phyloP scores from a whole-genome alignment of 2,329 filamentous ascomycete species.

The Hypomyces rosellus region DNA sequence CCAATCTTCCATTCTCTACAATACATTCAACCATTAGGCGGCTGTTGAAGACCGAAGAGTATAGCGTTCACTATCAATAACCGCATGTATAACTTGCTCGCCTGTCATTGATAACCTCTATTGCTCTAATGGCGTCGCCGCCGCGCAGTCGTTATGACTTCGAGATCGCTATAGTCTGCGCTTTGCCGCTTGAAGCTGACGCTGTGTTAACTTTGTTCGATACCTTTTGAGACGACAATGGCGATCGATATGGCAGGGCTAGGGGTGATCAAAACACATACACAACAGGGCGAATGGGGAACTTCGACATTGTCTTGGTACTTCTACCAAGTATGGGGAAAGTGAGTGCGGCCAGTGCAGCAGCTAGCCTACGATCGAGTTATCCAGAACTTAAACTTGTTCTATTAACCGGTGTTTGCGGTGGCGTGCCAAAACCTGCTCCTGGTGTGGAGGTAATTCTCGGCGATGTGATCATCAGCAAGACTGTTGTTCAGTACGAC shows the following conservation, averaged over 20 bases:
- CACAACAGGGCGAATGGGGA: slow-evolving; percentile 22
- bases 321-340: slow-evolving; percentile 24
- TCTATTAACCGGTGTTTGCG: slow-evolving; percentile 36
- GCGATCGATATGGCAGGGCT: slow-evolving; percentile 16
- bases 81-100: no score
- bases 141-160: slow-evolving; percentile 14
- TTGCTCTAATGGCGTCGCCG: no score
- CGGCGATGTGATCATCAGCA: slow-evolving; percentile 29
- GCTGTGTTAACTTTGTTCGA: slow-evolving; percentile 20
- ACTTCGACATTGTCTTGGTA: slow-evolving; percentile 24
- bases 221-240: slow-evolving; percentile 20
- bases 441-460: slow-evolving; percentile 16
- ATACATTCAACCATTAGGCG: no score
- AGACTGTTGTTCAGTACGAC: slow-evolving; percentile 23
- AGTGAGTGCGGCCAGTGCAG: slow-evolving; percentile 18
- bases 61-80: no score
- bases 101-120: no score
- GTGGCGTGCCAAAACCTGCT: slow-evolving; percentile 24
- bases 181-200: slow-evolving; percentile 19
- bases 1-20: no score
- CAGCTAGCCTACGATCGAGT: slow-evolving; percentile 25
- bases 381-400: slow-evolving; percentile 27
- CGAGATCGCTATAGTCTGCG: slow-evolving; percentile 24
- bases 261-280: slow-evolving; percentile 24
- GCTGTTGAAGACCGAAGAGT: no score